Conservation (phyloP, 176 grass and related monocot genomes). For the Phoenix dactylifera region DNA sequence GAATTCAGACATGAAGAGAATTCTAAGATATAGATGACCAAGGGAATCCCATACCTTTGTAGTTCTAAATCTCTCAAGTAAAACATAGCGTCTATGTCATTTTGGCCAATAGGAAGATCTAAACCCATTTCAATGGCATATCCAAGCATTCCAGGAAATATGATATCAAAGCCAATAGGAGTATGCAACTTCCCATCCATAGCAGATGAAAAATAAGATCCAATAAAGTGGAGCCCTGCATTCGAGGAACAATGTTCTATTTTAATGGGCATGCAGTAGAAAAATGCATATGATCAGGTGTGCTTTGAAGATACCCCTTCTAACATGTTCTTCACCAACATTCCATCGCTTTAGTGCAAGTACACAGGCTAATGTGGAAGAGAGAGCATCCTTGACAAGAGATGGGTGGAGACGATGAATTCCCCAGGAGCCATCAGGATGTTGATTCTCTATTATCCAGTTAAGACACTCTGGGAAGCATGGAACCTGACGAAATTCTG, state of each 20-base stretch:
- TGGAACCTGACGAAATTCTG: constrained; percentile 22
- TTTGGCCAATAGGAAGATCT: constrained; percentile 27
- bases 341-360: constrained; percentile 70
- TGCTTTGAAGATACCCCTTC: constrained; percentile 34
- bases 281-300: not conserved
- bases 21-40: not conserved
- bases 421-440: constrained; percentile 62
- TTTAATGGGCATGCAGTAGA: too few species aligned
- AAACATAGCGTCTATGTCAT: constrained; percentile 20
- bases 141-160: constrained; percentile 48
- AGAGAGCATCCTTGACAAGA: constrained; percentile 33
- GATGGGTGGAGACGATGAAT: not conserved
- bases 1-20: not conserved
- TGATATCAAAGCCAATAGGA: constrained; percentile 69
- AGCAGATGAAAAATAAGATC: constrained; percentile 35
- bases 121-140: constrained; percentile 45
- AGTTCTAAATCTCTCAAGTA: constrained; percentile 35
- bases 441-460: constrained; percentile 64
- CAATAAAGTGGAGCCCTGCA: constrained; percentile 49
- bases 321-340: constrained; percentile 44
- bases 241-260: not conserved
- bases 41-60: constrained; percentile 33
- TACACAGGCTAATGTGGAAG: constrained; percentile 60
- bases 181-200: constrained; percentile 28
- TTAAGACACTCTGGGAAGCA: constrained; percentile 52